Percentiles rank a stretch among this genome's conserved stretches.
Evolutionary conservation across 306 rosid genomes (phyloP).

Genomic region (Castanea mollissima): DNA sequence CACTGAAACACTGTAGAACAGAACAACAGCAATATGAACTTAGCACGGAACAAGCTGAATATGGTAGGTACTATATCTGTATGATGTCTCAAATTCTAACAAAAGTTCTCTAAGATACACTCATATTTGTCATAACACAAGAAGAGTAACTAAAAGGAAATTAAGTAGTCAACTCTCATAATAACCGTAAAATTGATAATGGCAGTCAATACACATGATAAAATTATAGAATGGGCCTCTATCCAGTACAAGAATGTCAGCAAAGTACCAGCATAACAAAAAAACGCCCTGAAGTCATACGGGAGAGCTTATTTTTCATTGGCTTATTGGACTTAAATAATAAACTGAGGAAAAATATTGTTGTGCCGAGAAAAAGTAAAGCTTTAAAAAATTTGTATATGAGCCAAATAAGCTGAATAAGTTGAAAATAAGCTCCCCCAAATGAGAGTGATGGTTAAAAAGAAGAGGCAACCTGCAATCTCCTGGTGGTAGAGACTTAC

Average conservation of each 20-base stretch:
- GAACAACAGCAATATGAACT: neutral
- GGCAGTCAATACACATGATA: neutral
- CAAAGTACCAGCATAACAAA: neutral
- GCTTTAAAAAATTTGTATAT: too few relatives aligned
- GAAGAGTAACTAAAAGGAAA: neutral
- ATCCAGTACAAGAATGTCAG: neutral
- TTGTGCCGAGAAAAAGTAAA: too few relatives aligned
- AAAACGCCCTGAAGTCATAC: too few relatives aligned
- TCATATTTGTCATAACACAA: neutral
- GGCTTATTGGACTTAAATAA: too few relatives aligned
- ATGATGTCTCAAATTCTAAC: neutral
- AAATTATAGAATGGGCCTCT: neutral
- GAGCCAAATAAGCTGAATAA: neutral
- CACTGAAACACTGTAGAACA: neutral
- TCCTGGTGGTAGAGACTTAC: slow-evolving; percentile 1
- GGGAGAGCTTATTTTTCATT: too few relatives aligned
- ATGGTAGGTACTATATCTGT: neutral
- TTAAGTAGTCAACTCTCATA: neutral
- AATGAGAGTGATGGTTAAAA: slow-evolving; percentile 7
- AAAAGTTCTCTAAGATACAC: neutral
- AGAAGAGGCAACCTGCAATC: neutral
- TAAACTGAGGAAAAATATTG: too few relatives aligned
- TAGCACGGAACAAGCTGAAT: neutral
- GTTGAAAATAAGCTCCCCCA: neutral
- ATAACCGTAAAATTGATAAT: neutral